Evolutionary conservation across 805 yeast genomes (phyloP).

Genomic region (Zygosaccharomyces lentus): DNA sequence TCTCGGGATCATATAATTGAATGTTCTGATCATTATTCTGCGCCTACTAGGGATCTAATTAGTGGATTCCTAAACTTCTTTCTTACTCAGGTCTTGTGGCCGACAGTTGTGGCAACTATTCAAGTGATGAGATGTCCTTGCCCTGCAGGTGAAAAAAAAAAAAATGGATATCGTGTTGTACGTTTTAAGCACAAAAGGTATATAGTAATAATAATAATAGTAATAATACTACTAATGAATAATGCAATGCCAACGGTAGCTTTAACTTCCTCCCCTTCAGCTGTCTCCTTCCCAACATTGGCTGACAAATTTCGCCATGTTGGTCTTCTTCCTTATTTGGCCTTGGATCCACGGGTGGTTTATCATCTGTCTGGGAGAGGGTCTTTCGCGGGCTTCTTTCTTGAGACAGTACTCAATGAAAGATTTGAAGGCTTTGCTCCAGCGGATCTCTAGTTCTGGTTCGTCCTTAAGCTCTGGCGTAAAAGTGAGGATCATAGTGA

Average conservation of each 20-base stretch:
- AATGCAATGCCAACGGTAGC: slow-evolving; percentile 2
- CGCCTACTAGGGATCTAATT: background rate
- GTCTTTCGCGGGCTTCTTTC: slow-evolving; percentile 74
- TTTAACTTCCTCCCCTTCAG: background rate
- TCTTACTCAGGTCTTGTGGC: background rate
- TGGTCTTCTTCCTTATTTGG: slow-evolving; percentile 65
- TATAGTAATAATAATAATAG: background rate
- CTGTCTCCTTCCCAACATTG: slow-evolving; percentile 55
- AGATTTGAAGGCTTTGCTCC: slow-evolving; percentile 81
- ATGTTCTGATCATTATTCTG: background rate
- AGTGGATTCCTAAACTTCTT: background rate
- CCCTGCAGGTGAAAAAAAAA: slow-evolving; percentile 1
- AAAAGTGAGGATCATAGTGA: slow-evolving; percentile 74
- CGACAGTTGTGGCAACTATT: background rate
- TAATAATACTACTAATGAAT: background rate
- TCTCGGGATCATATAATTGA: slow-evolving; percentile 4
- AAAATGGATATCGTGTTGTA: slow-evolving; percentile 6
- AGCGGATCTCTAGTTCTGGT: slow-evolving; percentile 64
- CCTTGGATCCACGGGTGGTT: slow-evolving; percentile 89
- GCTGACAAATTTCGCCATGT: slow-evolving; percentile 80
- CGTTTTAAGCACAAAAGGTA: background rate
- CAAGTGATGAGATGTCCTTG: slow-evolving; percentile 5
- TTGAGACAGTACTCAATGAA: slow-evolving; percentile 77
- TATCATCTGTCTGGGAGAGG: slow-evolving; percentile 90
- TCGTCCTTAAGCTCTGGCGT: slow-evolving; percentile 78